Evolutionary conservation across 345 rosid species (phyloP).

Genomic region (Boechera stricta): DNA sequence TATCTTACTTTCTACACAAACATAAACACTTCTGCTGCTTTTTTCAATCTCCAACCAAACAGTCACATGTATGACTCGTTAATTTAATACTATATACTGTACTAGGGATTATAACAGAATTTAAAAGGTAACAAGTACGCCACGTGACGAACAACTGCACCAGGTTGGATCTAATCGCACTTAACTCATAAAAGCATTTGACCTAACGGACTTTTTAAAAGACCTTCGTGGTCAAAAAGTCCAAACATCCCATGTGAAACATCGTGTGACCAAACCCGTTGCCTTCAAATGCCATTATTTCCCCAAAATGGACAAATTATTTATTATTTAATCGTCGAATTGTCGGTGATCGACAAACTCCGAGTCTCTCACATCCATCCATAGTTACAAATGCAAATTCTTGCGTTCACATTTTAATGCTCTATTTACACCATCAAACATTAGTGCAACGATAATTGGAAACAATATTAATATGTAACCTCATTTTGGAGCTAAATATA

Average conservation of each 20-base stretch:
- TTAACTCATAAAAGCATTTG: slow-evolving; percentile 34
- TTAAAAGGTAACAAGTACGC: not conserved
- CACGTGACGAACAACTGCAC: slow-evolving; percentile 41
- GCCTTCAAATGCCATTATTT: slow-evolving; percentile 21
- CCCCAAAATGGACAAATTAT: not conserved
- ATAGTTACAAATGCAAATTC: slow-evolving; percentile 18
- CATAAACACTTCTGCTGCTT: slow-evolving; percentile 23
- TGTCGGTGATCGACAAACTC: slow-evolving; percentile 40
- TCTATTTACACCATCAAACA: slow-evolving; percentile 6
- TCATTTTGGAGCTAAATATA: slow-evolving; percentile 30
- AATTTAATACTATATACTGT: not conserved
- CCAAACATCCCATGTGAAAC: slow-evolving; percentile 46
- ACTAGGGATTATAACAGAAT: not conserved
- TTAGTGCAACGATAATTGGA: not conserved
- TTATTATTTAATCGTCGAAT: not conserved
- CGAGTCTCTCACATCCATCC: not conserved
- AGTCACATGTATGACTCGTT: slow-evolving; percentile 29
- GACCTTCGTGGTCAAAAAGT: slow-evolving; percentile 22
- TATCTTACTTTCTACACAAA: slow-evolving; percentile 34
- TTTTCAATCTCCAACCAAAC: slow-evolving; percentile 34
- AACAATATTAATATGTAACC: slow-evolving; percentile 20
- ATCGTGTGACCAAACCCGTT: slow-evolving; percentile 36
- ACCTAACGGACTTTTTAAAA: slow-evolving; percentile 12
- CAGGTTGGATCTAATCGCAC: slow-evolving; percentile 42
- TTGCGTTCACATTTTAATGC: slow-evolving; percentile 3